These are phyloP conservation scores for Coix lacrymajobi DNA, from an alignment of 176 grass and related monocot species.

Conservation along the genomic window DNA sequence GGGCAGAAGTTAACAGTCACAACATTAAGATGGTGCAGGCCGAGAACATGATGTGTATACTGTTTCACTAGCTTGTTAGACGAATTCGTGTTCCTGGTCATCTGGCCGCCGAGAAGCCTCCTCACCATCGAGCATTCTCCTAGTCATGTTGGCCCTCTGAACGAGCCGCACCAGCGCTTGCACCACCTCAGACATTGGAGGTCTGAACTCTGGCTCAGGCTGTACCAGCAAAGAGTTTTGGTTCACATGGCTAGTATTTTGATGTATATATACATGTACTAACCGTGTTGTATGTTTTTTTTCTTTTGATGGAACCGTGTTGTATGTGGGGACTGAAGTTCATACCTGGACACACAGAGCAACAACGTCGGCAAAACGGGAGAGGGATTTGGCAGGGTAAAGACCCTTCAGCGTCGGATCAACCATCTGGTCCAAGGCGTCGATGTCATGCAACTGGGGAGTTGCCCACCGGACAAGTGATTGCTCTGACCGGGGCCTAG, in stretches of 20 bases:
- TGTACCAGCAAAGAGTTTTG: conserved; percentile 35
- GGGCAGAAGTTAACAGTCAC: not conserved
- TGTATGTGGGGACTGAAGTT: not conserved
- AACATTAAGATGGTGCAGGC: not conserved
- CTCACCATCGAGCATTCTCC: conserved; percentile 59
- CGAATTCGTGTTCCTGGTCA: conserved; percentile 55
- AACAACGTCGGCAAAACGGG: conserved; percentile 71
- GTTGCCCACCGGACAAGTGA: conserved; percentile 75
- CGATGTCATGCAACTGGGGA: conserved; percentile 84
- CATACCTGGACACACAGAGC: conserved; percentile 79
- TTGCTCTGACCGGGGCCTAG: conserved; percentile 55
- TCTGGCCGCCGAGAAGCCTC: conserved; percentile 52
- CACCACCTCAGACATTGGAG: conserved; percentile 89
- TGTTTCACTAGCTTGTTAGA: conserved; percentile 29
- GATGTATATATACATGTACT: not conserved
- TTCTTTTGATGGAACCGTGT: too few species aligned
- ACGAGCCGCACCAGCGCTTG: conserved; percentile 75
- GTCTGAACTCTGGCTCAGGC: conserved; percentile 88
- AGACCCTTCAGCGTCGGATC: conserved; percentile 72
- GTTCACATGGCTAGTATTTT: conserved; percentile 8
- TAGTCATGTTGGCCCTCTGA: conserved; percentile 83
- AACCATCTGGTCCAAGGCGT: conserved; percentile 75
- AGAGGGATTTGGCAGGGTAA: conserved; percentile 82
- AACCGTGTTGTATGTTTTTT: too few species aligned
- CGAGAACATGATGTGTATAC: not conserved